These are phyloP conservation scores for Sordariomycetes sp. DNA, from an alignment of 2,329 filamentous ascomycete species.

Conservation along the genomic window DNA sequence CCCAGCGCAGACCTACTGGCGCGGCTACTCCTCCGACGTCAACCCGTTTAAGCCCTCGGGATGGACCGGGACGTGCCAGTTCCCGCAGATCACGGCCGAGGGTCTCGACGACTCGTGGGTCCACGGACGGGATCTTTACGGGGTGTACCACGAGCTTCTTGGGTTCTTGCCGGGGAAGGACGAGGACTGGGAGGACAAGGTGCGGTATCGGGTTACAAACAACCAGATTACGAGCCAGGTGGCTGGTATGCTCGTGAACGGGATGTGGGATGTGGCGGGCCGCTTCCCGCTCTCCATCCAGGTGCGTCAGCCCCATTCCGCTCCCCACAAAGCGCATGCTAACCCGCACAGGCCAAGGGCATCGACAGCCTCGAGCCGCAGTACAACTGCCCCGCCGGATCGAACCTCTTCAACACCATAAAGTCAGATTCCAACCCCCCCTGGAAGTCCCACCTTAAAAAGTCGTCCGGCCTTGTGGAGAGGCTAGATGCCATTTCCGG, in stretches of 20 bases:
- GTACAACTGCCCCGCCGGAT: slow-evolving; percentile 49
- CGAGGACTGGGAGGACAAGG: slow-evolving; percentile 24
- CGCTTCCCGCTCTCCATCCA: slow-evolving; percentile 31
- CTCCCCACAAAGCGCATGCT: background rate
- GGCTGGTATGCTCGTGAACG: slow-evolving; percentile 58
- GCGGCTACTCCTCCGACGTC: slow-evolving; percentile 41
- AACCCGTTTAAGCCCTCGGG: slow-evolving; percentile 57
- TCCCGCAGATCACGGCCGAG: slow-evolving; percentile 63
- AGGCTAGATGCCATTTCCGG: slow-evolving; percentile 56
- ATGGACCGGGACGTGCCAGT: slow-evolving; percentile 64
- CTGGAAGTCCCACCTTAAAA: slow-evolving; percentile 54
- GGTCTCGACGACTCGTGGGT: slow-evolving; percentile 64
- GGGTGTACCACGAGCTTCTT: slow-evolving; percentile 60
- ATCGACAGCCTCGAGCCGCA: slow-evolving; percentile 64
- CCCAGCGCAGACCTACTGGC: slow-evolving; percentile 50
- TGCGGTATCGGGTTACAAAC: slow-evolving; percentile 62
- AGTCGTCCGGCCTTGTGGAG: slow-evolving; percentile 38
- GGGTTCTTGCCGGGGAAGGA: slow-evolving; percentile 45
- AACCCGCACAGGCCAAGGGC: slow-evolving; percentile 24
- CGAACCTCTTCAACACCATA: slow-evolving; percentile 26
- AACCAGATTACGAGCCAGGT: slow-evolving; percentile 77
- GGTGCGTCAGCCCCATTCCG: slow-evolving; percentile 7
- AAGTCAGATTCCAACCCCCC: slow-evolving; percentile 24
- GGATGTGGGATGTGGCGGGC: slow-evolving; percentile 45
- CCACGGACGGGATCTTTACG: slow-evolving; percentile 64